These are phyloP conservation scores for Plectosphaerella cucumerina DNA, from an alignment of 2,329 filamentous ascomycete species.

Conservation along the genomic window DNA sequence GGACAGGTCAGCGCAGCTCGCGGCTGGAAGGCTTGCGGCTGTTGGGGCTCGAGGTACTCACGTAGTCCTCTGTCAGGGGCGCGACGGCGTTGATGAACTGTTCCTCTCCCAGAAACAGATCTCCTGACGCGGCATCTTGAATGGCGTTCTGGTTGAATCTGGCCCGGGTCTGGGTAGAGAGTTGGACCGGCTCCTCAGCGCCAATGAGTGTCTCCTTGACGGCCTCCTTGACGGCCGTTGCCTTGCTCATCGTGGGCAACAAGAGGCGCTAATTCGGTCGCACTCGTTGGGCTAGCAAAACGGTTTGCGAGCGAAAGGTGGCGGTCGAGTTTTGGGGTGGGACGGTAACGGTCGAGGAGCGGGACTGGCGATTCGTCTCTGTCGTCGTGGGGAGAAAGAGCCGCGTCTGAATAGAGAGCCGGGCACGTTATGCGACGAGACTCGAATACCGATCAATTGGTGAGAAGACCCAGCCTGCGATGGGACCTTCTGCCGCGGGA, in stretches of 20 bases:
- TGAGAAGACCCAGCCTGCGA: no score
- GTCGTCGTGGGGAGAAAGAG: no score
- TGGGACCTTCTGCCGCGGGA: no score
- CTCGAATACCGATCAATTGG: no score
- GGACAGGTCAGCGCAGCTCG: not conserved
- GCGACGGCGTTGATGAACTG: constrained; percentile 90
- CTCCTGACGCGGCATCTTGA: constrained; percentile 70
- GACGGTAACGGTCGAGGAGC: no score
- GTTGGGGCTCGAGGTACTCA: constrained; percentile 44
- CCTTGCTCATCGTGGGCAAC: constrained; percentile 32
- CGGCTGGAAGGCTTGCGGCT: not conserved
- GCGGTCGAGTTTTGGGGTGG: no score
- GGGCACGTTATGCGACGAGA: no score
- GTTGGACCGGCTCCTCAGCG: constrained; percentile 48
- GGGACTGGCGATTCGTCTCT: no score
- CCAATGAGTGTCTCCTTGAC: constrained; percentile 81
- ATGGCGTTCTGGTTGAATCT: constrained; percentile 73
- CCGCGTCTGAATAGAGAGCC: no score
- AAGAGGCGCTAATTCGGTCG: no score
- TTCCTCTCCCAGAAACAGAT: constrained; percentile 76
- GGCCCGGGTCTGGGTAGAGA: constrained; percentile 71
- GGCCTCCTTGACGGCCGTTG: constrained; percentile 56
- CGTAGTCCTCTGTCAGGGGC: constrained; percentile 83
- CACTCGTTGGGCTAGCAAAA: no score
- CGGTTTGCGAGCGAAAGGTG: no score